Conservation (phyloP, 345 rosid species). For the Pseudoturritis turrita region DNA sequence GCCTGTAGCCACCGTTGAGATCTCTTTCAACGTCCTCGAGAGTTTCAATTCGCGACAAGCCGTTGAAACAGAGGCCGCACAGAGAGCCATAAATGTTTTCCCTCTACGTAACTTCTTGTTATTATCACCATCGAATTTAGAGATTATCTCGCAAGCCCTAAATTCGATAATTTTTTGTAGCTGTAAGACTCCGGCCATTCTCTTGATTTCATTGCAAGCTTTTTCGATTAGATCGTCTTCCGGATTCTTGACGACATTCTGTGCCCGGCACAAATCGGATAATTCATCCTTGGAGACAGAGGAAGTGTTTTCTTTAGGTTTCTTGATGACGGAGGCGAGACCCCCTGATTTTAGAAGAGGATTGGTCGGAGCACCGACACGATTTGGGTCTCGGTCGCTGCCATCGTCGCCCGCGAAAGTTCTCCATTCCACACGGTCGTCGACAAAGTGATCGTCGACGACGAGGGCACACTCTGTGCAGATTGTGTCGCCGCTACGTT, state of each 20-base stretch:
- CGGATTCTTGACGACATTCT: not conserved
- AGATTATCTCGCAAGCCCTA: conserved; percentile 25
- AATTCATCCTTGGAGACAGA: not conserved
- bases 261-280: not conserved
- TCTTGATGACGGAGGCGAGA: conserved; percentile 3
- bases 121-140: not conserved
- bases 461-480: conserved; percentile 22
- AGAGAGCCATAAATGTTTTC: not conserved
- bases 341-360: conserved; percentile 17
- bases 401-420: not conserved
- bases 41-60: conserved; percentile 15
- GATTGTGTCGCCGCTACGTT: conserved; percentile 14
- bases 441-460: not conserved
- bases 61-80: conserved; percentile 17
- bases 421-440: not conserved
- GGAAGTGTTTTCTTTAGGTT: not conserved
- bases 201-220: not conserved
- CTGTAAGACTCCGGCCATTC: no score
- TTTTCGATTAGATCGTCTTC: conserved; percentile 1
- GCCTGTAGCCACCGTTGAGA: not conserved
- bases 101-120: not conserved
- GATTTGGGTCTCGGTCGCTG: conserved; percentile 3
- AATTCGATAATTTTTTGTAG: no score
- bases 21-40: conserved; percentile 23
- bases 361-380: conserved; percentile 17